phyloP scores from a whole-genome alignment of 2,329 filamentous ascomycete genomes.

The Geosmithia putterillii region DNA sequence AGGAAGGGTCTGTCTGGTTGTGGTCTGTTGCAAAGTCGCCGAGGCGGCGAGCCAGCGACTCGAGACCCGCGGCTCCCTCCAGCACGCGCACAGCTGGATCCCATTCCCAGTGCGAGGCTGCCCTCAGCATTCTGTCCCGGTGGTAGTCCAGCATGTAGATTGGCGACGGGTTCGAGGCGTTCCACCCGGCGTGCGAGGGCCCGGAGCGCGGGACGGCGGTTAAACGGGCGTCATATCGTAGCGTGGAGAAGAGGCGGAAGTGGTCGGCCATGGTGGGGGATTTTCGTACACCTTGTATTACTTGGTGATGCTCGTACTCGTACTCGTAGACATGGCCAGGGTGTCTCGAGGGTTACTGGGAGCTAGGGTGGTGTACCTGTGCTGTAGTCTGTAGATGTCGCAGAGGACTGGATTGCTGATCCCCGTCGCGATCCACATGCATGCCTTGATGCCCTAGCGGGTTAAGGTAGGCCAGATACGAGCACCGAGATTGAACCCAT shows the following conservation, averaged over 20 bases:
- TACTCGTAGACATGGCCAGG: neutral
- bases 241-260: constrained; percentile 57
- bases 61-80: constrained; percentile 31
- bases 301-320: too few relatives aligned
- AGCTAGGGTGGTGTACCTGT: neutral
- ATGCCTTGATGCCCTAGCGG: neutral
- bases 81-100: constrained; percentile 28
- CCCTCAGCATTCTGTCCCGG: constrained; percentile 61
- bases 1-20: constrained; percentile 17
- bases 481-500: too few relatives aligned
- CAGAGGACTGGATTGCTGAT: neutral
- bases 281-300: neutral
- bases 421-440: neutral
- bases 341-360: neutral
- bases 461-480: too few relatives aligned
- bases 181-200: constrained; percentile 35
- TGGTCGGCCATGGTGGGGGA: constrained; percentile 20
- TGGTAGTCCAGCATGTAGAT: constrained; percentile 76
- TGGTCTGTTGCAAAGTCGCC: constrained; percentile 23
- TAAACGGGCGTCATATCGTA: constrained; percentile 58
- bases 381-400: neutral
- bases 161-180: constrained; percentile 39
- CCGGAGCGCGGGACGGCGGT: constrained; percentile 24
- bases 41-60: constrained; percentile 17
- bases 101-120: constrained; percentile 46